Base-by-base conservation (phyloP, 495 filamentous ascomycete species). In the Aspergillus asperescens region DNA sequence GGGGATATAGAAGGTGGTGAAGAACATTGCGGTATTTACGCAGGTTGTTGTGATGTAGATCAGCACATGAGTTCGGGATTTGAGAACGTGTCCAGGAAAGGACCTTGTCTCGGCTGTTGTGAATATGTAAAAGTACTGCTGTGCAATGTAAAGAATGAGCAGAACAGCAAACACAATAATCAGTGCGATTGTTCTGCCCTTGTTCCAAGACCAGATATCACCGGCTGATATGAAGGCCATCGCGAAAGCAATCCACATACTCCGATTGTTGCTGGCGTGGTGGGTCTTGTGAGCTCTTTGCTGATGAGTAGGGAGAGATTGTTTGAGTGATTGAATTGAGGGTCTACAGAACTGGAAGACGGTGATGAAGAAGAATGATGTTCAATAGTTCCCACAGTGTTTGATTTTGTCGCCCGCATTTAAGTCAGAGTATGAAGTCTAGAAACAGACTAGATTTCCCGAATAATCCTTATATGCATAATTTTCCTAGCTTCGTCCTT, bases 1-100 rank as follows among this genome's bases (percentile, higher is more conserved):
- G 0, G 81, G 82, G 46, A 70, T 62, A 45, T 78, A 81, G 57
- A 81, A 81, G 22, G 80, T 63, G 0, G 67, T 48, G n/a, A 75
- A 42, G 37, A 70, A 76, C 27, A 66, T 52, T 49, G 39, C 18
- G 0, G 46, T 28, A 10, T 23, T 25, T 2, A 23, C 29, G 10
- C 19, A 69, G 1, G 66, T 65, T 0, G 71, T 60, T 67, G 72
- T 50, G 10, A 62, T 37, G 57, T 75, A 78, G 0, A 83, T 63
- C 15, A 83, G 57, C 4, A 79, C 29, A 35, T 73, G 64, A 0
- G 40, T 24, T 18, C 45, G 46, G 15, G 64, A 55, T 1, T 48
- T 45, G 13, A 84, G 53, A 44, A 80, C 69, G n/a, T 81, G 67
- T 0, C 75, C 60, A 0, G 82, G 81, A 58, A 82, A 76, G 10